A percentile compares a stretch with the other conserved stretches of the same genome.
These are phyloP conservation scores for Macadamia integrifolia DNA, from an alignment of 164 flowering plant species.

Conservation along the genomic window DNA sequence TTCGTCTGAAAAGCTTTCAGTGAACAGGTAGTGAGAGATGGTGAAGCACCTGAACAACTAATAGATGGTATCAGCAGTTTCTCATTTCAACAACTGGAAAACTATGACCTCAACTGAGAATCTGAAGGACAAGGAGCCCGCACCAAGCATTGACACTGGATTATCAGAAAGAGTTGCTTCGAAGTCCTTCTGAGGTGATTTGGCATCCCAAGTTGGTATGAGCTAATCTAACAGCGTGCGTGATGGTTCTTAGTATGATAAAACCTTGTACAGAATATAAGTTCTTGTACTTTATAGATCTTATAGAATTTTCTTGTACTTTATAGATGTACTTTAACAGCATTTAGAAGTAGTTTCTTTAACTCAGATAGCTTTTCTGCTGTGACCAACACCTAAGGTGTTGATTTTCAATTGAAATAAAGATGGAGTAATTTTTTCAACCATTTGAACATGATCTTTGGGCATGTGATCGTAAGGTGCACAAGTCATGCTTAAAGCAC, in stretches of 20 bases:
- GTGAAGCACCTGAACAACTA: conserved; percentile 39
- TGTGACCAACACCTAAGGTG: conserved; percentile 15
- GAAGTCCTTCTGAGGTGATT: conserved; percentile 7
- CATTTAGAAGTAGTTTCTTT: conserved; percentile 5
- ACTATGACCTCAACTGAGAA: conserved; percentile 1
- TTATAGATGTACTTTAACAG: conserved; percentile 12
- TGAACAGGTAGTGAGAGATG: conserved; percentile 37
- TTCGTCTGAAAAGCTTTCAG: not conserved
- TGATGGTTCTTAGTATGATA: conserved; percentile 11
- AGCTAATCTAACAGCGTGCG: conserved; percentile 14
- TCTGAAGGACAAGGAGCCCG: not conserved
- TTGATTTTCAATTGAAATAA: not conserved
- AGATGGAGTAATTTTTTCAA: not conserved
- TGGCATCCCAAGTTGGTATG: conserved; percentile 27
- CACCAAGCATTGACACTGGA: not conserved
- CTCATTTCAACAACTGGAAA: conserved; percentile 9
- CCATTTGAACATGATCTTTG: not conserved
- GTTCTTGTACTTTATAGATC: conserved; percentile 15
- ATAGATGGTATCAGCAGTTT: conserved; percentile 21
- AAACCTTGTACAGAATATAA: conserved; percentile 20
- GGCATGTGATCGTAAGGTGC: not conserved
- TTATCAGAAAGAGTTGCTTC: not conserved
- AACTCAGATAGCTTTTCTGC: not conserved
- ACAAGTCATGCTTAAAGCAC: not conserved
- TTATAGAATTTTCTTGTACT: conserved; percentile 13